phyloP scores from a whole-genome alignment of 2,329 filamentous ascomycete genomes.

The Rutstroemia sp. region DNA sequence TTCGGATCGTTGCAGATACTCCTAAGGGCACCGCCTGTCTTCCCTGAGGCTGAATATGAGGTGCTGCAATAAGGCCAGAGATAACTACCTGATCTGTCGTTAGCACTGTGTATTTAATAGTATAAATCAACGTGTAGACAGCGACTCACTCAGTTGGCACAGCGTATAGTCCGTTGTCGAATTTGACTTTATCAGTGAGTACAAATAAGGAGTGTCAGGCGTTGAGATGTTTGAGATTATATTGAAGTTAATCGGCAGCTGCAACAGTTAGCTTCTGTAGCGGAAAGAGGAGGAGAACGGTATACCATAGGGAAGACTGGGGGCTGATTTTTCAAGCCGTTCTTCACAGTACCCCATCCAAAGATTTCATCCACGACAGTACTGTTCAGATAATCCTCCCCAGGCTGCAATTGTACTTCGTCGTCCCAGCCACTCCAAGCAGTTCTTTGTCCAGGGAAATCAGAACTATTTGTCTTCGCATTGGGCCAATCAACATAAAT shows the following conservation, averaged over 20 bases:
- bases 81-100: slow-evolving; percentile 40
- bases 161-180: slow-evolving; percentile 50
- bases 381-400: slow-evolving; percentile 40
- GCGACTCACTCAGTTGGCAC: slow-evolving; percentile 45
- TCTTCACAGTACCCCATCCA: slow-evolving; percentile 49
- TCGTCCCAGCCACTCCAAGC: slow-evolving; percentile 33
- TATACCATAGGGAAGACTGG: slow-evolving; percentile 44
- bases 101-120: neutral
- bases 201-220: slow-evolving; percentile 48
- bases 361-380: slow-evolving; percentile 66
- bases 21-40: slow-evolving; percentile 49
- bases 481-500: slow-evolving; percentile 56
- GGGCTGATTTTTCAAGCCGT: slow-evolving; percentile 34
- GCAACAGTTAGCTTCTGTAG: neutral
- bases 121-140: neutral
- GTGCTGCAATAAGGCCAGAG: slow-evolving; percentile 62
- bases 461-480: slow-evolving; percentile 28
- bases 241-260: slow-evolving; percentile 57
- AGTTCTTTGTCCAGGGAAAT: slow-evolving; percentile 30
- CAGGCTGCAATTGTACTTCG: slow-evolving; percentile 31
- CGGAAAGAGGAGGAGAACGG: neutral
- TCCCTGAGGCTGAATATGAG: slow-evolving; percentile 45
- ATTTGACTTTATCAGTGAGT: slow-evolving; percentile 51
- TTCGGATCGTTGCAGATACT: slow-evolving; percentile 52
- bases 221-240: slow-evolving; percentile 52